Evolutionary conservation across 2,329 filamentous ascomycete species (phyloP), one percentile per base, ranked within the genome.

Genomic region (Thelonectria olida): DNA sequence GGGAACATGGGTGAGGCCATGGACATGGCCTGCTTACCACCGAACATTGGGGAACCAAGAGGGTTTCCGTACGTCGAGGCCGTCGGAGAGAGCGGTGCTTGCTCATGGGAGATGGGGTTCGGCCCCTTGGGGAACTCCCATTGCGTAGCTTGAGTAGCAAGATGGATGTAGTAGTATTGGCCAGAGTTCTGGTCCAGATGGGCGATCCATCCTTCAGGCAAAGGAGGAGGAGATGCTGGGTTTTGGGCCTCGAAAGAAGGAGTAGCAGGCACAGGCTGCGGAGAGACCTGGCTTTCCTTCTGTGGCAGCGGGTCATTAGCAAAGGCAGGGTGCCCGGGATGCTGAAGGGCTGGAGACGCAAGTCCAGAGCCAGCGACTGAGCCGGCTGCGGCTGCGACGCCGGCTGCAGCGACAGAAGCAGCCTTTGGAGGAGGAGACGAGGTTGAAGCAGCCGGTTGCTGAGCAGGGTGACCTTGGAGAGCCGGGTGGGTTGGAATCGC

Each of bases 81-180:
- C 1, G 90, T 90, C 0, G 95, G 95, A 7, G 95, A 97, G 58
- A 97, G 80, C 0, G 95, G 95, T 15, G 88, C 84, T 13, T 91
- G 86, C 61, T 96, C 93, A 65, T 97, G 86, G 64, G 92, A 92
- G 54, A 97, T 84, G 1, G 95, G 95, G 22, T 93, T 97, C 0
- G 94, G 94, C 0, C 95, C 95, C 79, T 97, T 98, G 25, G 96
- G 96, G 68, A 98, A 98, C 73, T 99, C 96, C 96, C 96, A 99
- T 75, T 99, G 96, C 1, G 96, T 99, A 3, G 94, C 93, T 74
- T 98, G 96, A 0, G 92, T 94, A 2, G 94, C 92, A 27, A 99
- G 84, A 76, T 99, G 96, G 61, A 99, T 99, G 73, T 99, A 99
- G 77, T 99, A 99, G 78, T 98, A 99, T 74, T 98, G 95, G 1